phyloP scores from a whole-genome alignment of 352 stramenopile genomes.

The Pythium biforme region DNA sequence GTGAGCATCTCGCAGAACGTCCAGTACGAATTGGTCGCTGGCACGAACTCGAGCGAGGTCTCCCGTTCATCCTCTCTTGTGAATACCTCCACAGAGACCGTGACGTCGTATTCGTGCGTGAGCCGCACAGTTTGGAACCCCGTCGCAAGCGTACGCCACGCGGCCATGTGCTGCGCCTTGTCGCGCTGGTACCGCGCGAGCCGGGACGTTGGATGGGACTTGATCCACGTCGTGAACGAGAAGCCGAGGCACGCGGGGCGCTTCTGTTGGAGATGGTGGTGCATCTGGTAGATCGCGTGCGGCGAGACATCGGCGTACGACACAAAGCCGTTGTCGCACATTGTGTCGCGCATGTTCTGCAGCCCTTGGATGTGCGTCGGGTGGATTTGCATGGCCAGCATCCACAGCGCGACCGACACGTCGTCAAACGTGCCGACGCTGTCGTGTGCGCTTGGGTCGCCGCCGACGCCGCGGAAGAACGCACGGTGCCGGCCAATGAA shows the following conservation, averaged over 20 bases:
- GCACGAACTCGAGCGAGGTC: neutral
- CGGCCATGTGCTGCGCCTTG: neutral
- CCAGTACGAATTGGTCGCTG: neutral
- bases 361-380: slow-evolving; percentile 40
- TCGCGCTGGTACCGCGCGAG: neutral
- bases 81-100: neutral
- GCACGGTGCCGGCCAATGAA: slow-evolving; percentile 29
- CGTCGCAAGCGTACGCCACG: neutral
- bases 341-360: slow-evolving; percentile 34
- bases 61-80: neutral
- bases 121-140: neutral
- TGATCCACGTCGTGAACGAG: slow-evolving; percentile 38
- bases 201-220: neutral
- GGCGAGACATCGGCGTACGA: slow-evolving; percentile 51
- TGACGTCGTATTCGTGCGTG: neutral
- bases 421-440: slow-evolving; percentile 46
- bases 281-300: slow-evolving; percentile 43
- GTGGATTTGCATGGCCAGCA: slow-evolving; percentile 47
- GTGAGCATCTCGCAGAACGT: neutral
- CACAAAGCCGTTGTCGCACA: slow-evolving; percentile 36
- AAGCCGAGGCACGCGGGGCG: slow-evolving; percentile 44
- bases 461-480: slow-evolving; percentile 16
- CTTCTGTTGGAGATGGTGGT: slow-evolving; percentile 34
- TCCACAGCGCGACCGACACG: slow-evolving; percentile 56
- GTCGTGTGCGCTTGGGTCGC: neutral